Conservation (phyloP, 2,329 filamentous ascomycete genomes). For the Dactylellina leptospora region DNA sequence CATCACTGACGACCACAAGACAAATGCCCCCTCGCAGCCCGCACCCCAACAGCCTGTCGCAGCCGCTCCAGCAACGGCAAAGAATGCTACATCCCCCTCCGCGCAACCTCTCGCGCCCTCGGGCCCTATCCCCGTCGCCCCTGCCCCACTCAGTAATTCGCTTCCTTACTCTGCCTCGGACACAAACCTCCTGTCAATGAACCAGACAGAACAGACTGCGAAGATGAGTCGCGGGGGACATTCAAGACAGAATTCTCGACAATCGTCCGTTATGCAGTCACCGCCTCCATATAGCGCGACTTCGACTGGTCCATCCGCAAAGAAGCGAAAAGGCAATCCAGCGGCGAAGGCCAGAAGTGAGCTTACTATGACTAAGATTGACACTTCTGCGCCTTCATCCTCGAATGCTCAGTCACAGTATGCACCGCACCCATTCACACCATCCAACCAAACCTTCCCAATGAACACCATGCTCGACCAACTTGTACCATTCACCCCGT, state of each 20-base stretch:
- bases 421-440: slow-evolving; percentile 67
- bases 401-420: slow-evolving; percentile 60
- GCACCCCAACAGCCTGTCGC: slow-evolving; percentile 57
- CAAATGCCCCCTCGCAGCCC: slow-evolving; percentile 60
- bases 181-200: slow-evolving; percentile 57
- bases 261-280: slow-evolving; percentile 54
- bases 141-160: slow-evolving; percentile 17
- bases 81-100: slow-evolving; percentile 29
- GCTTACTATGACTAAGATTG: slow-evolving; percentile 82
- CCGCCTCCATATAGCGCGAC: slow-evolving; percentile 65
- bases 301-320: slow-evolving; percentile 72
- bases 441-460: slow-evolving; percentile 63
- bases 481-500: slow-evolving; percentile 28
- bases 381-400: slow-evolving; percentile 65
- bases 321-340: slow-evolving; percentile 82
- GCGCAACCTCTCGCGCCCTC: slow-evolving; percentile 24
- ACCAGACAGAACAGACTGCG: slow-evolving; percentile 59
- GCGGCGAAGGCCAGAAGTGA: slow-evolving; percentile 75
- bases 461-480: slow-evolving; percentile 62
- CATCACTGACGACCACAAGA: slow-evolving; percentile 98
- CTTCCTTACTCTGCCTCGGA: slow-evolving; percentile 50
- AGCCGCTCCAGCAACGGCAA: slow-evolving; percentile 9
- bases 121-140: slow-evolving; percentile 38
- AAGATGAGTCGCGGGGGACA: slow-evolving; percentile 34
- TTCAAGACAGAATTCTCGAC: slow-evolving; percentile 57